phyloP scores from a whole-genome alignment of 495 filamentous ascomycete genomes.

The Penicillium alfredii region DNA sequence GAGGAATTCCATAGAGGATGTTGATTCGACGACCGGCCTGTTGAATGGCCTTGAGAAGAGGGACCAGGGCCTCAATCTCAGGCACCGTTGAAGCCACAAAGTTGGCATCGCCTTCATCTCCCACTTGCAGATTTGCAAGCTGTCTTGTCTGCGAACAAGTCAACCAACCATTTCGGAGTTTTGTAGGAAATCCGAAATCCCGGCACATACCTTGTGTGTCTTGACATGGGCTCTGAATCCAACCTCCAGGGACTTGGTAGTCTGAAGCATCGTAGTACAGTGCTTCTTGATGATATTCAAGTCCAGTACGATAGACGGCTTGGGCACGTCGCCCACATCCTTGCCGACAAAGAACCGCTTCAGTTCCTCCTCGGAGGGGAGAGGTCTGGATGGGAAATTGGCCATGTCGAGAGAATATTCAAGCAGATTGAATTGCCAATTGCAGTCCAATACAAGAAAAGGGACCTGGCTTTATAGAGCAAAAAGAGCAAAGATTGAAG shows the following conservation, averaged over 20 bases:
- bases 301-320: constrained; percentile 67
- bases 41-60: constrained; percentile 55
- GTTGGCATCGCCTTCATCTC: constrained; percentile 48
- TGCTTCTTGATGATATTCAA: constrained; percentile 59
- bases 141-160: constrained; percentile 62
- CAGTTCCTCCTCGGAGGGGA: constrained; percentile 24
- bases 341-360: constrained; percentile 54
- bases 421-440: too few relatives aligned
- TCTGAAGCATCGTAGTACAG: constrained; percentile 67
- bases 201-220: constrained; percentile 66
- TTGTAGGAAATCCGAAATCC: too few relatives aligned
- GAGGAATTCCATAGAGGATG: constrained; percentile 72
- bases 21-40: constrained; percentile 47
- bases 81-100: constrained; percentile 73
- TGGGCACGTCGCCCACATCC: constrained; percentile 52
- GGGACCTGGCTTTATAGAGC: too few relatives aligned
- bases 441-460: too few relatives aligned
- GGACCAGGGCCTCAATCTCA: constrained; percentile 66
- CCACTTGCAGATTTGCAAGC: constrained; percentile 69
- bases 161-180: not conserved
- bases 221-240: constrained; percentile 80
- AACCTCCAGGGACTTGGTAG: constrained; percentile 51
- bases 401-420: too few relatives aligned
- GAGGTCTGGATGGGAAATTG: too few relatives aligned
- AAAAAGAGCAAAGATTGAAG: too few relatives aligned